phyloP scores from a whole-genome alignment of 2,329 filamentous ascomycete species.

The Thielaviopsis populi region DNA sequence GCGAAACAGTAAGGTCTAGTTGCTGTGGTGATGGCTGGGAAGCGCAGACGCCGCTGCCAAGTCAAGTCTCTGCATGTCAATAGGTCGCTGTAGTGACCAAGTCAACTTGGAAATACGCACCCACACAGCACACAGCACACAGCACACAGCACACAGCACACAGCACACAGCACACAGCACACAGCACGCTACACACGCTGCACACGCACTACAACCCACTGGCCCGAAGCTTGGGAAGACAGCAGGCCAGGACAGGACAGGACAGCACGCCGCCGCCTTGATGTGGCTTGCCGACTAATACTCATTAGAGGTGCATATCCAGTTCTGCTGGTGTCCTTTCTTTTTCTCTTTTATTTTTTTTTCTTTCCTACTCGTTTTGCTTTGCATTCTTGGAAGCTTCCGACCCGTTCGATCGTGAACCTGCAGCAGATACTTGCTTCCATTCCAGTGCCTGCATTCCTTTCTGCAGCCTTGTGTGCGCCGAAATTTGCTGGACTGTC shows the following conservation, averaged over 20 bases:
- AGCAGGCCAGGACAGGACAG: background rate
- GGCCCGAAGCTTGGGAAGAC: background rate
- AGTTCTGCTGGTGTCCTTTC: background rate
- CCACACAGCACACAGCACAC: background rate
- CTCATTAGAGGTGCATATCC: slow-evolving; percentile 9
- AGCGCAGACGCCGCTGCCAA: slow-evolving; percentile 9
- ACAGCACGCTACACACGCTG: too few species aligned
- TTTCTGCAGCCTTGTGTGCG: background rate
- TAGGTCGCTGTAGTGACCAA: slow-evolving; percentile 13
- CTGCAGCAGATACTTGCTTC: background rate
- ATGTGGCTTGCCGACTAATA: background rate
- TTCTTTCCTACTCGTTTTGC: background rate
- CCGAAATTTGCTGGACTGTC: background rate
- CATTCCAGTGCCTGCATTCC: background rate
- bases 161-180: too few species aligned
- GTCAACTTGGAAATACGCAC: slow-evolving; percentile 6
- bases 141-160: background rate
- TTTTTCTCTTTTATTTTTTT: slow-evolving; percentile 7
- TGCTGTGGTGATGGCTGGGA: slow-evolving; percentile 11
- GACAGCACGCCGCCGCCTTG: too few species aligned
- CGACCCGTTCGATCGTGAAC: background rate
- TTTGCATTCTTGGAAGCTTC: background rate
- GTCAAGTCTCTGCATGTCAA: slow-evolving; percentile 6
- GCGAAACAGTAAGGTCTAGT: background rate
- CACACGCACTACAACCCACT: background rate